phyloP scores from a whole-genome alignment of 768 basidiomycete species.

The Termitomyces heimii region DNA sequence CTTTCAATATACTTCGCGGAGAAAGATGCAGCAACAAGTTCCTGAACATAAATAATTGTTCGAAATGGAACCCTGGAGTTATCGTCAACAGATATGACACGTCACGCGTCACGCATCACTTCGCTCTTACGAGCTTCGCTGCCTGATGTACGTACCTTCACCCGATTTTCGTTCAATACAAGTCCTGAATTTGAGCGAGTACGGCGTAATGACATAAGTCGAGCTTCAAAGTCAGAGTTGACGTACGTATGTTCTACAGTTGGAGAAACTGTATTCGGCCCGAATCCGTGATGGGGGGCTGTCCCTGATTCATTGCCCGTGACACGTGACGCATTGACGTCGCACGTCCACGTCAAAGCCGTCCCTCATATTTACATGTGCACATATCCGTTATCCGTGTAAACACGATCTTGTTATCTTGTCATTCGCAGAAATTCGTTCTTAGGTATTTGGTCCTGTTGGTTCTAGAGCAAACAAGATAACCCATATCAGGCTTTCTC shows the following conservation, averaged over 20 bases:
- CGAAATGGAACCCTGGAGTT: neutral
- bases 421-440: neutral
- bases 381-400: neutral
- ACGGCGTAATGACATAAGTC: too few relatives aligned
- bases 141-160: too few relatives aligned
- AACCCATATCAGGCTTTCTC: slow-evolving; percentile 2
- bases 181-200: too few relatives aligned
- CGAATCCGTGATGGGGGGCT: neutral
- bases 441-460: neutral
- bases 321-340: too few relatives aligned
- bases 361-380: neutral
- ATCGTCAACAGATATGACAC: too few relatives aligned
- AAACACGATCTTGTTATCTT: neutral
- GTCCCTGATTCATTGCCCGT: too few relatives aligned
- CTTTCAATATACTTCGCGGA: neutral
- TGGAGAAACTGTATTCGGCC: neutral
- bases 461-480: neutral
- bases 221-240: too few relatives aligned
- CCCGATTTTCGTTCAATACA: too few relatives aligned
- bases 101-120: too few relatives aligned
- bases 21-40: neutral
- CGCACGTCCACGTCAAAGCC: neutral
- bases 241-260: too few relatives aligned
- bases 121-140: too few relatives aligned
- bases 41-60: neutral